Evolutionary conservation across 2,329 filamentous ascomycete genomes (phyloP), one percentile per base, ranked within the genome.

Genomic region (Hypoxylon sp.): DNA sequence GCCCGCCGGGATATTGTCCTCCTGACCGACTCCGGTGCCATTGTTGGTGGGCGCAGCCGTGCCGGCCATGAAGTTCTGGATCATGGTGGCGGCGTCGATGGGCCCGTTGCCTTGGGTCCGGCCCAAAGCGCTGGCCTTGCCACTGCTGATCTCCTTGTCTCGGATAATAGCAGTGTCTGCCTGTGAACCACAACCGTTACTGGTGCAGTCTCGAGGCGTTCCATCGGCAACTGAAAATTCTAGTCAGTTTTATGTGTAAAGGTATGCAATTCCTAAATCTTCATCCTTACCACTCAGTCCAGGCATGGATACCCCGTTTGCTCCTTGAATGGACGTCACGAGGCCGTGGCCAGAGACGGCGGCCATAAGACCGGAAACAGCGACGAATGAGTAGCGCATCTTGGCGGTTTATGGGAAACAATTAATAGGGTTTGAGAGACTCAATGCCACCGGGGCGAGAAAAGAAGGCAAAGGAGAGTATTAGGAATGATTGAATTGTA

Each of bases 121-220:
- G 69, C 89, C 89, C n/a, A 91, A 83, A 53, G 89, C 81, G 32
- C 81, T 82, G 34, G 85, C 86, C 69, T 82, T 80, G 70, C 78
- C 80, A 50, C 79, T 82, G 39, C 79, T 78, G 59, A 91, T 81
- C 77, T 90, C 88, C 11, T 79, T 76, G 63, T 84, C 77, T 37
- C 88, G 85, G 77, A 91, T 89, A 80, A 91, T 89, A 75, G 88
- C 82, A n/a, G 89, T 91, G 73, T 91, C 89, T 62, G 84, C 86
- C 75, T 91, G 84, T n/a, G 88, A 84, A 61, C 88, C 89, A 73
- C 87, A 90, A 47, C 75, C 67, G 69, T 88, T 86, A 70, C 79
- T 80, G 52, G 85, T 80, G 76, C 88, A 91, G 78, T 91, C 87
- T 72, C 89, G 87, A 52, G 88, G 89, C 65, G 88, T 90, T 71